Conservation (phyloP, 192 early-diverging fungal species). For the Backusella westeae region DNA sequence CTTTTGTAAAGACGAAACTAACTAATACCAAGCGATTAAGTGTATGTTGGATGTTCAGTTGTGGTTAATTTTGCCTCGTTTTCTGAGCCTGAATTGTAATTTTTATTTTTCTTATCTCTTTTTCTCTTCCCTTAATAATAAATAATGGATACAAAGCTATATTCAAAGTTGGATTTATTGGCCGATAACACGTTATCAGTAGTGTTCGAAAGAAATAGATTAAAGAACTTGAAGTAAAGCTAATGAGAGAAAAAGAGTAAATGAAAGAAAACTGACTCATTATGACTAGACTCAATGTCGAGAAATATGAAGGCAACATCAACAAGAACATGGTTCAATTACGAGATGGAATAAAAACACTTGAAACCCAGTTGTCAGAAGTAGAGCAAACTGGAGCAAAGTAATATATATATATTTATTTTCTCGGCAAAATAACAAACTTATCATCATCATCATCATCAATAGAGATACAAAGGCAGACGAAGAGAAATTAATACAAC, state of each 20-base stretch:
- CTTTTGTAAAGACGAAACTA: too few species aligned
- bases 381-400: constrained; percentile 54
- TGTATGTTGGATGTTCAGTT: too few species aligned
- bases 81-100: too few species aligned
- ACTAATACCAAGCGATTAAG: too few species aligned
- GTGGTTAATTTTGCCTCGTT: too few species aligned
- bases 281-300: constrained; percentile 41
- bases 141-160: constrained; percentile 35
- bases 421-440: constrained; percentile 27
- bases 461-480: constrained; percentile 42
- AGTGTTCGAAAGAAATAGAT: constrained; percentile 57
- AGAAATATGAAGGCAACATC: constrained; percentile 53
- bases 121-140: not conserved
- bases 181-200: constrained; percentile 56
- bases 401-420: constrained; percentile 36
- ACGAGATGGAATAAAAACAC: constrained; percentile 45
- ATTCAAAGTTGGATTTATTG: constrained; percentile 43
- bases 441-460: constrained; percentile 34
- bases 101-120: too few species aligned
- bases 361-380: constrained; percentile 53
- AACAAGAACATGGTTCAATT: constrained; percentile 49
- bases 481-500: constrained; percentile 64
- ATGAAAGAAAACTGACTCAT: not conserved
- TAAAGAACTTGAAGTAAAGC: constrained; percentile 30
- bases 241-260: not conserved